Percentiles rank a stretch among this genome's conserved stretches.
Conservation (phyloP, 2,329 filamentous ascomycete genomes). For the Aureobasidium musti region DNA sequence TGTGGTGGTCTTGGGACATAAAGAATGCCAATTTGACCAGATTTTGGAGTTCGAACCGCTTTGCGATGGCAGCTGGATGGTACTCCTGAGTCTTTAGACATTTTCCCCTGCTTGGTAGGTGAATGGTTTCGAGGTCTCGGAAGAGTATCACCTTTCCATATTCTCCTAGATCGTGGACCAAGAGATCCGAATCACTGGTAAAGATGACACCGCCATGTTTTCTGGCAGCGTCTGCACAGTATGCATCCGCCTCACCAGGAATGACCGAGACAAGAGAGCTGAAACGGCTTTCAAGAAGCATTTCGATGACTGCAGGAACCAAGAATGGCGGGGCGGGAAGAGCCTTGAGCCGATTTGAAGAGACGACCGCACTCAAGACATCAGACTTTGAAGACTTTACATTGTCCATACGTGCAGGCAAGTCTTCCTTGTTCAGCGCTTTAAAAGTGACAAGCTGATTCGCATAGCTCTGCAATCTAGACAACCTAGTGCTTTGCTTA, state of each 20-base stretch:
- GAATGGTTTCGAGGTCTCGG: slow-evolving; percentile 57
- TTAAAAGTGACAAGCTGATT: slow-evolving; percentile 57
- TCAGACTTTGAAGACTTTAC: slow-evolving; percentile 1
- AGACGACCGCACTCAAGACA: slow-evolving; percentile 25
- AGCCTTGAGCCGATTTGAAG: slow-evolving; percentile 38
- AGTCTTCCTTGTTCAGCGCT: slow-evolving; percentile 35
- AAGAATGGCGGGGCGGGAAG: slow-evolving; percentile 67
- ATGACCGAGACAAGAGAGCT: slow-evolving; percentile 59
- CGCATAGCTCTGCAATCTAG: slow-evolving; percentile 62
- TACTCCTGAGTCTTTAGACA: slow-evolving; percentile 40
- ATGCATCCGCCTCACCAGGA: slow-evolving; percentile 81
- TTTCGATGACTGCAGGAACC: slow-evolving; percentile 74
- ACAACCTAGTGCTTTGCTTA: slow-evolving; percentile 65
- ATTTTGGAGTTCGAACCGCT: slow-evolving; percentile 48
- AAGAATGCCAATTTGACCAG: slow-evolving; percentile 47
- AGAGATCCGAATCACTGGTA: slow-evolving; percentile 84
- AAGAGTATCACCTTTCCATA: slow-evolving; percentile 68
- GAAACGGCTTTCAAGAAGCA: slow-evolving; percentile 54
- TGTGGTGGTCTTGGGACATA: slow-evolving; percentile 41
- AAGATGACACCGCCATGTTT: slow-evolving; percentile 61
- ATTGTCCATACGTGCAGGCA: slow-evolving; percentile 34
- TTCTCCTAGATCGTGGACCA: slow-evolving; percentile 69
- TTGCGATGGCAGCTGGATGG: slow-evolving; percentile 49
- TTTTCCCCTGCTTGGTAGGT: slow-evolving; percentile 39
- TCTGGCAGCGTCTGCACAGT: slow-evolving; percentile 69